These are phyloP conservation scores for Pezicula radicicola DNA, from an alignment of 2,329 filamentous ascomycete genomes.

Conservation along the genomic window DNA sequence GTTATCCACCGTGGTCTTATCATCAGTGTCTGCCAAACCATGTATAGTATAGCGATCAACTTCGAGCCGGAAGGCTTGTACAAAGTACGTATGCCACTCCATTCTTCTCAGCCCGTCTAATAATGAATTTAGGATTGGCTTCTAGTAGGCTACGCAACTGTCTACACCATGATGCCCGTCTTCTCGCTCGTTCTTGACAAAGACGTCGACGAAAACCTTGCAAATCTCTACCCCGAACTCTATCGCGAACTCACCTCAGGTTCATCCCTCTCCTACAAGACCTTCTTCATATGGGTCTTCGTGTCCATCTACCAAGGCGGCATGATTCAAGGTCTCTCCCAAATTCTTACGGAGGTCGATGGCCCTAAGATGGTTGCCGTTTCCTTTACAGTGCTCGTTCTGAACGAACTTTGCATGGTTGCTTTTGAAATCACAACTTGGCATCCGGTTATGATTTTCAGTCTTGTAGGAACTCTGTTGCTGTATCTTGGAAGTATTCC, in stretches of 20 bases:
- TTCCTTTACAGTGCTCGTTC: conserved; percentile 84
- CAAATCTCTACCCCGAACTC: conserved; percentile 92
- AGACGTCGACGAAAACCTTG: conserved; percentile 90
- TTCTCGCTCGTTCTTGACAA: conserved; percentile 91
- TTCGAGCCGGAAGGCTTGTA: conserved; percentile 95
- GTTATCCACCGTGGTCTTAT: conserved; percentile 97
- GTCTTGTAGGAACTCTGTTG: conserved; percentile 76
- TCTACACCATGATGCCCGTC: conserved; percentile 92
- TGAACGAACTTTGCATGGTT: conserved; percentile 97
- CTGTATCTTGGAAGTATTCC: conserved; percentile 82
- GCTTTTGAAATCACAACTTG: conserved; percentile 95
- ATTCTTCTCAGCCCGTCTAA: background rate
- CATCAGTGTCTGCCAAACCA: conserved; percentile 92
- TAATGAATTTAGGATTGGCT: conserved; percentile 69
- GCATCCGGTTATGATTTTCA: conserved; percentile 89
- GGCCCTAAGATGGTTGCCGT: conserved; percentile 79
- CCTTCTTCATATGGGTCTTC: conserved; percentile 95
- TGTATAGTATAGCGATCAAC: conserved; percentile 89
- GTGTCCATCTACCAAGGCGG: conserved; percentile 94
- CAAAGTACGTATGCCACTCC: conserved; percentile 44
- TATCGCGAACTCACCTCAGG: conserved; percentile 96
- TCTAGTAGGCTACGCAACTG: conserved; percentile 90
- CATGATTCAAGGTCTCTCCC: conserved; percentile 91
- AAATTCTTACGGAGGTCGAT: conserved; percentile 79
- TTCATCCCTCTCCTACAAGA: conserved; percentile 82